Percentiles rank a stretch among this genome's conserved stretches.
Conservation (phyloP, 352 stramenopile species). For the Elongisporangium senticosum region DNA sequence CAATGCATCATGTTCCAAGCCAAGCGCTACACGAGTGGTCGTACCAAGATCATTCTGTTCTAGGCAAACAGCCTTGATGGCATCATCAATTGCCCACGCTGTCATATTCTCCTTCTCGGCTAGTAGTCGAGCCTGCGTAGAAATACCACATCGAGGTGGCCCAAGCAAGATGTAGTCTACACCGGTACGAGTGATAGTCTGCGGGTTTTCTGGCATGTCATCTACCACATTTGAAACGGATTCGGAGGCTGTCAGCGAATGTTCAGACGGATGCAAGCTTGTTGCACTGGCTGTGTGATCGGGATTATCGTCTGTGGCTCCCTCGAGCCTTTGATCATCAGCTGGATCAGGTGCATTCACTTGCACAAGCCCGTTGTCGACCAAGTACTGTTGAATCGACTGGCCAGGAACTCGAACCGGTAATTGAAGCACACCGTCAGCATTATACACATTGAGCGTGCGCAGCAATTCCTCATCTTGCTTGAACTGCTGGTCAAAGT, state of each 20-base stretch:
- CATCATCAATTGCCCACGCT: conserved; percentile 72
- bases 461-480: conserved; percentile 84
- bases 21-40: conserved; percentile 26
- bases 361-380: conserved; percentile 30
- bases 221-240: not conserved
- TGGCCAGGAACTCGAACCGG: conserved; percentile 67
- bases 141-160: conserved; percentile 68
- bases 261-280: not conserved
- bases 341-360: conserved; percentile 7
- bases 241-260: not conserved
- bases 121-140: conserved; percentile 70
- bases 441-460: conserved; percentile 42
- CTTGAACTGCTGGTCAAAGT: conserved; percentile 82
- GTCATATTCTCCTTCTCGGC: conserved; percentile 62
- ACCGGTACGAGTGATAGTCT: conserved; percentile 18
- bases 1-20: conserved; percentile 12
- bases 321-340: not conserved
- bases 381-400: conserved; percentile 49
- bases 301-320: not conserved
- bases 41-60: conserved; percentile 34
- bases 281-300: not conserved
- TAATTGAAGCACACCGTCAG: conserved; percentile 66
- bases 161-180: conserved; percentile 83
- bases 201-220: not conserved
- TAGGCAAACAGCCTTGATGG: conserved; percentile 37